phyloP scores from a whole-genome alignment of 495 filamentous ascomycete species.

The Lepidopterella palustris region DNA sequence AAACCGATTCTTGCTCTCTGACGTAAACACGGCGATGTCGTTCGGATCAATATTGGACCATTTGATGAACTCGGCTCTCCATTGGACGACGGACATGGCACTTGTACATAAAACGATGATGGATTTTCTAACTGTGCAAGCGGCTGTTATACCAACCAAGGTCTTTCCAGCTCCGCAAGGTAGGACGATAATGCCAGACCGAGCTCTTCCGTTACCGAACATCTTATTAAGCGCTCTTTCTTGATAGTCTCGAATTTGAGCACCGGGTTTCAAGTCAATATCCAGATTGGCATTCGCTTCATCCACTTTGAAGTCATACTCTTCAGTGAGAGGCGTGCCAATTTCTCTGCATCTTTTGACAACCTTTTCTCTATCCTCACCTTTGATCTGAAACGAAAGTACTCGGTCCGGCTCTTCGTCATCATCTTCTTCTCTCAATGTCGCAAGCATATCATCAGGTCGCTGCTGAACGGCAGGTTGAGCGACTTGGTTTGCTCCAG shows the following conservation, averaged over 20 bases:
- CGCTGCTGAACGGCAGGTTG: conserved; percentile 39
- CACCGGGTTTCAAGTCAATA: conserved; percentile 80
- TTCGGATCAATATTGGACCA: conserved; percentile 96
- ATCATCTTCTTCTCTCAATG: conserved; percentile 68
- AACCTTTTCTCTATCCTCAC: conserved; percentile 70
- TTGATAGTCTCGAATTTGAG: conserved; percentile 85
- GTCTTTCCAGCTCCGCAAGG: conserved; percentile 98
- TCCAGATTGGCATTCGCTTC: conserved; percentile 80
- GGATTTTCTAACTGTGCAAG: conserved; percentile 94
- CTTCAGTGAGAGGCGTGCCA: conserved; percentile 80
- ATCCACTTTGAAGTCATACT: conserved; percentile 98
- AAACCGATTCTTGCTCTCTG: conserved; percentile 87
- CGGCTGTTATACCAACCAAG: conserved; percentile 91
- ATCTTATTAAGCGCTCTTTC: conserved; percentile 97
- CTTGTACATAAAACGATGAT: conserved; percentile 92
- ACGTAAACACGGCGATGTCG: conserved; percentile 91
- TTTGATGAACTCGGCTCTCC: conserved; percentile 91
- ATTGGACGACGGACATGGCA: conserved; percentile 96
- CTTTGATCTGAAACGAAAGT: conserved; percentile 88
- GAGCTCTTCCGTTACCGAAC: conserved; percentile 96
- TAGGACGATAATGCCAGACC: conserved; percentile 94
- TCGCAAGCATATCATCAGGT: conserved; percentile 50
- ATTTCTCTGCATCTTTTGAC: conserved; percentile 86
- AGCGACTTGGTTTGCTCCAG: conserved; percentile 62
- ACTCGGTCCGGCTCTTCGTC: conserved; percentile 84